Evolutionary conservation across 2,329 filamentous ascomycete species (phyloP).

Genomic region (Claviceps capensis): DNA sequence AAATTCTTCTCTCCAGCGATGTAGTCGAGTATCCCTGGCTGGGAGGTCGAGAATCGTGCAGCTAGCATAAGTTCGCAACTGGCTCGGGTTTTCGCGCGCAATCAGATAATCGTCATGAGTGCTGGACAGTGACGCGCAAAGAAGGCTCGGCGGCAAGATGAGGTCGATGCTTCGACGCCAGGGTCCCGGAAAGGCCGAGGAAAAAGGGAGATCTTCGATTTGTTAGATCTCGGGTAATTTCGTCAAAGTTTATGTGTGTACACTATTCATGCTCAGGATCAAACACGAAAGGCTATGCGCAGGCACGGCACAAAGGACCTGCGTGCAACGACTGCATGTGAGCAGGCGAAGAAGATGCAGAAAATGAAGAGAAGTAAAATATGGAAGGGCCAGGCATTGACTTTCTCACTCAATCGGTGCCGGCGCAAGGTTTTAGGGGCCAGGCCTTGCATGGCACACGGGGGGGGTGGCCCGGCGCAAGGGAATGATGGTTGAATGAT

Average conservation of each 20-base stretch:
- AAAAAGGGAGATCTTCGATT: slow-evolving; percentile 2
- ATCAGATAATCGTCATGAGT: neutral
- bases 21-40: neutral
- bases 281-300: neutral
- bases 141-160: neutral
- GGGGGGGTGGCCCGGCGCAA: slow-evolving; percentile 2
- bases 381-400: slow-evolving; percentile 2
- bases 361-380: neutral
- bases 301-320: neutral
- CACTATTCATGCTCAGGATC: neutral
- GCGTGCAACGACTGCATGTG: neutral
- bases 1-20: neutral
- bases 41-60: neutral
- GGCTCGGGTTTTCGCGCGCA: neutral
- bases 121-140: neutral
- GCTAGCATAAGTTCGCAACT: neutral
- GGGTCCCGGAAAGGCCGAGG: slow-evolving; percentile 4
- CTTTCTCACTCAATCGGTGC: slow-evolving; percentile 3
- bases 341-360: neutral
- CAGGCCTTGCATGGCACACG: slow-evolving; percentile 4
- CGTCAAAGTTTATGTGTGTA: neutral
- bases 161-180: slow-evolving; percentile 5
- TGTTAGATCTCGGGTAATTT: neutral
- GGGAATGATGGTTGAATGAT: slow-evolving; percentile 1
- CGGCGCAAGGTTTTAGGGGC: slow-evolving; percentile 5